Percentiles rank a stretch among this genome's conserved stretches.
Conservation (phyloP, 306 rosid species). For the Senna siamea region DNA sequence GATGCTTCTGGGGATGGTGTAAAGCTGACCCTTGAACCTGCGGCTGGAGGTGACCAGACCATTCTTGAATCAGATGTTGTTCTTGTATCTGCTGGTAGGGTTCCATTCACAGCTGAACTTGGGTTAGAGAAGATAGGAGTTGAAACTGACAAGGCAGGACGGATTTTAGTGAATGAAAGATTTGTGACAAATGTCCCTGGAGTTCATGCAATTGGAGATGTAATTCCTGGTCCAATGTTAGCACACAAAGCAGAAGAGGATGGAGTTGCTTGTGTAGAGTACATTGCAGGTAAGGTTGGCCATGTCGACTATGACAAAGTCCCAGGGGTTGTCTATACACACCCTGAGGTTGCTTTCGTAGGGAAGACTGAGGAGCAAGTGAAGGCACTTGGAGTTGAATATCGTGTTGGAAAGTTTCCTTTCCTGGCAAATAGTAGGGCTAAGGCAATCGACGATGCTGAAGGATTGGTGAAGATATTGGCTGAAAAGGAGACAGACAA, state of each 20-base stretch:
- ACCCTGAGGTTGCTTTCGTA: constrained; percentile 92
- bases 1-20: constrained; percentile 85
- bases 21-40: constrained; percentile 87
- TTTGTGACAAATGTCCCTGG: constrained; percentile 77
- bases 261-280: constrained; percentile 98
- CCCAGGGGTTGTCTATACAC: constrained; percentile 95
- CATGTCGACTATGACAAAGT: constrained; percentile 99
- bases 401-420: constrained; percentile 81
- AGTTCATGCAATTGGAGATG: constrained; percentile 92
- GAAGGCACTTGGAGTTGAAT: constrained; percentile 57
- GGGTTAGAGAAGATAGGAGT: constrained; percentile 88
- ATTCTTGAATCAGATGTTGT: constrained; percentile 86
- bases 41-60: constrained; percentile 86
- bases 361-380: constrained; percentile 99
- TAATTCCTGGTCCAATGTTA: constrained; percentile 97
- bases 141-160: constrained; percentile 80
- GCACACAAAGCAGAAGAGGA: constrained; percentile 99
- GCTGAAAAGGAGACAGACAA: constrained; percentile 74
- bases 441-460: constrained; percentile 73
- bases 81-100: constrained; percentile 98
- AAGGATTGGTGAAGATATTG: constrained; percentile 69
- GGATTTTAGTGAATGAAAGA: constrained; percentile 82
- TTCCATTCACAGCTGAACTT: constrained; percentile 86
- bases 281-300: constrained; percentile 89
- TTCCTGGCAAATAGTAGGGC: constrained; percentile 79